Conservation (phyloP, 441 rosid species). For the Populus hybrid region DNA sequence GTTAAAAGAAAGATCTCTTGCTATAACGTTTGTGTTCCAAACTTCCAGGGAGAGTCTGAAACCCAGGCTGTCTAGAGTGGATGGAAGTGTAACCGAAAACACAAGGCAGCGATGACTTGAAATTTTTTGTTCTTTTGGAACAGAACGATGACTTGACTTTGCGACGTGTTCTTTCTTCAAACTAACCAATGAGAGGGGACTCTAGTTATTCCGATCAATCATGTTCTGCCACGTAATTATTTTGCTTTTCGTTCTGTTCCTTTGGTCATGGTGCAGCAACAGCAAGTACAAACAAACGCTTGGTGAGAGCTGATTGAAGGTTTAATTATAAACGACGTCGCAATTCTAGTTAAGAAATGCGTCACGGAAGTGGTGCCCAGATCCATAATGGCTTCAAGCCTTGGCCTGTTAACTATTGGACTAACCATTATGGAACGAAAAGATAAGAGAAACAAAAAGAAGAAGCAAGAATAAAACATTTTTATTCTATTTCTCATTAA, state of each 20-base stretch:
- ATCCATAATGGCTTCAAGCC: neutral
- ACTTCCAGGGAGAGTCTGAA: neutral
- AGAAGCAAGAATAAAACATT: too few species aligned
- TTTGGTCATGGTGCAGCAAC: neutral
- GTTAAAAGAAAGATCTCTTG: neutral
- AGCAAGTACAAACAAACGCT: neutral
- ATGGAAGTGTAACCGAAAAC: neutral
- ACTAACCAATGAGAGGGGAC: conserved; percentile 37
- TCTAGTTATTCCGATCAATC: conserved; percentile 28
- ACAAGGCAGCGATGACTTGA: conserved; percentile 17
- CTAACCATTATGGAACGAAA: neutral
- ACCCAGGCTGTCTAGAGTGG: neutral
- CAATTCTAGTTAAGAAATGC: neutral
- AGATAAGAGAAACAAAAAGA: too few species aligned
- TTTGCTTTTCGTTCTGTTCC: neutral
- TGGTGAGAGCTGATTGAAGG: too few species aligned
- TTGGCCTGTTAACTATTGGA: neutral
- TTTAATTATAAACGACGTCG: neutral
- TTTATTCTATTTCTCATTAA: too few species aligned
- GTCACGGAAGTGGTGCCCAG: neutral
- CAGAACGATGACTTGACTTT: conserved; percentile 14
- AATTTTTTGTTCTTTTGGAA: neutral
- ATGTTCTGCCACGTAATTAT: conserved; percentile 17
- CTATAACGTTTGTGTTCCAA: neutral
- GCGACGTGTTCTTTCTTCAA: conserved; percentile 38